Base-by-base conservation (phyloP, 345 rosid genomes). In the Citrus glauca region DNA sequence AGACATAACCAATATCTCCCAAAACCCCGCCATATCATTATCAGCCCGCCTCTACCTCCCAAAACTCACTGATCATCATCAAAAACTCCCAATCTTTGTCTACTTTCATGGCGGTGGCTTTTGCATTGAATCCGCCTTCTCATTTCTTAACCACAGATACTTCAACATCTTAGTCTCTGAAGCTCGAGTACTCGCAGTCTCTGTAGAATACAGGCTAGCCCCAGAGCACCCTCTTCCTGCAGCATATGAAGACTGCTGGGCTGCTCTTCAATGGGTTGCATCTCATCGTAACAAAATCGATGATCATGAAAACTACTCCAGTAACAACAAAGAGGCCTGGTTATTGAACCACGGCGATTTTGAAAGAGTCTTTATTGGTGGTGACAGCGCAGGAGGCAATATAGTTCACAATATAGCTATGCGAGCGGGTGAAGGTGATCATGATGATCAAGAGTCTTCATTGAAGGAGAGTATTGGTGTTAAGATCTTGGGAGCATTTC, bases 181-280 rank as follows among this genome's bases (percentile, higher is more conserved):
- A 32, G 84, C 85, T 13, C 48, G 76, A 59, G 68, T 80, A 1
- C 42, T 85, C 1, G 78, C 72, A 0, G 81, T 87, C 71, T 81
- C 87, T 5, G 73, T 87, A 13, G 88, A 87, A 66, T 85, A 87
- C 82, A 64, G 90, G 61, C 72, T 79, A n/a, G 86, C 85, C 55
- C 88, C 86, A 2, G 88, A 84, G 38, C 75, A 83, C 67, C 81
- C 74, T 25, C 76, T 87, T 40, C 86, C 86, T 9, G 35, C 77
- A 4, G 82, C 80, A 2, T 87, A 81, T 45, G 80, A 83, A 9
- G 90, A 85, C 33, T 81, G 81, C 55, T 81, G 85, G 88, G 74
- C 81, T 24, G 87, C 78, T 2, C 84, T 87, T 14, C 80, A 83
- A 32, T 83, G 87, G 87, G 86, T 80, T 17, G 75, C 80, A 2